A percentile compares a stretch with the other conserved stretches of the same genome.
Evolutionary conservation across 2,329 filamentous ascomycete genomes (phyloP).

Genomic region (Phoma sp.): DNA sequence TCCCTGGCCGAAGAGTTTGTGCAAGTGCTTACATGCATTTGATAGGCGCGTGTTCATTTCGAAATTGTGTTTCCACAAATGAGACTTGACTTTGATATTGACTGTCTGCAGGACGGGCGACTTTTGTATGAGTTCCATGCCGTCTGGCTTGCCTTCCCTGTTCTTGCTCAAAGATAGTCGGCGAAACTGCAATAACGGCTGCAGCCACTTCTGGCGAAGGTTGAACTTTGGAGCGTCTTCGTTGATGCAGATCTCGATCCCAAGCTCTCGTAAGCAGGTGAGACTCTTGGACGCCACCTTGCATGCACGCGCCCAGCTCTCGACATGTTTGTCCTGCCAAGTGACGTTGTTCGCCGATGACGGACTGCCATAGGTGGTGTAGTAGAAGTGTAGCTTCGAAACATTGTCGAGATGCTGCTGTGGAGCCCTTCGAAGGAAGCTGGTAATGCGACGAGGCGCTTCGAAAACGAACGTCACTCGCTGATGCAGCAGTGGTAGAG

Average conservation of each 20-base stretch:
- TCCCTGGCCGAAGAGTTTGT: slow-evolving; percentile 35
- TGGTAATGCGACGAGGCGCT: slow-evolving; percentile 30
- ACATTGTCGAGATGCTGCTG: slow-evolving; percentile 25
- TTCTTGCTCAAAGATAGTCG: slow-evolving; percentile 7
- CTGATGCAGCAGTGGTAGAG: slow-evolving; percentile 35
- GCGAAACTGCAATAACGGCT: slow-evolving; percentile 40
- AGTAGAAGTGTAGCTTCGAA: slow-evolving; percentile 39
- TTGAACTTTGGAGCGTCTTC: slow-evolving; percentile 27
- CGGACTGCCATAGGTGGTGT: slow-evolving; percentile 37
- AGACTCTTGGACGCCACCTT: slow-evolving; percentile 28
- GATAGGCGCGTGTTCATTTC: slow-evolving; percentile 13
- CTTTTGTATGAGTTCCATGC: not conserved
- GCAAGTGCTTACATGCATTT: slow-evolving; percentile 29
- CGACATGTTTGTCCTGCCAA: slow-evolving; percentile 37
- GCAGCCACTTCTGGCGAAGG: slow-evolving; percentile 33
- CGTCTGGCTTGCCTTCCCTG: not conserved
- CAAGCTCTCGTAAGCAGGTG: slow-evolving; percentile 26
- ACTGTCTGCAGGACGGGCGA: slow-evolving; percentile 9
- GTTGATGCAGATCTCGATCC: slow-evolving; percentile 30
- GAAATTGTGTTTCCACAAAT: slow-evolving; percentile 7
- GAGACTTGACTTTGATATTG: slow-evolving; percentile 17
- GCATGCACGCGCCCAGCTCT: slow-evolving; percentile 33
- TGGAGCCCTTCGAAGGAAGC: slow-evolving; percentile 35
- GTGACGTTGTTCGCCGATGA: slow-evolving; percentile 3
- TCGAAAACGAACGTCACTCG: slow-evolving; percentile 40